phyloP scores from a whole-genome alignment of 1,284 basidiomycete genomes.

The Moniliella sp. region DNA sequence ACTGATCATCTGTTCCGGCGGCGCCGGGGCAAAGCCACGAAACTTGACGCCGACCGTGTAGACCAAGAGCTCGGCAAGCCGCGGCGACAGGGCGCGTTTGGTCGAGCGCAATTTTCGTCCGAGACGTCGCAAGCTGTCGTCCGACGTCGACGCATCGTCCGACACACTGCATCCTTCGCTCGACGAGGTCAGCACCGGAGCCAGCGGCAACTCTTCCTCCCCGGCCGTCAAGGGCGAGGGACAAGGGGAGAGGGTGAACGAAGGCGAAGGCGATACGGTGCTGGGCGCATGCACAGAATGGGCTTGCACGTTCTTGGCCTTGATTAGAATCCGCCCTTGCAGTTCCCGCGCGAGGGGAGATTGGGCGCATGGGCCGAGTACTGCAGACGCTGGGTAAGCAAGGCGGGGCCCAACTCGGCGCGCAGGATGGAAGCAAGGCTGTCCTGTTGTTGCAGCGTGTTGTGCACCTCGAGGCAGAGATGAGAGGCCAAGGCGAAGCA shows the following conservation, averaged over 20 bases:
- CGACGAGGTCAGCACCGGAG: neutral
- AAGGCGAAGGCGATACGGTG: no score
- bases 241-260: no score
- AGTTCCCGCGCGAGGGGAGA: conserved; percentile 67
- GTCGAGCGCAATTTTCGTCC: neutral
- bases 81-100: conserved; percentile 45
- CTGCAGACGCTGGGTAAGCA: conserved; percentile 34
- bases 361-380: conserved; percentile 33
- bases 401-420: conserved; percentile 53
- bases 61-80: conserved; percentile 56
- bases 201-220: neutral
- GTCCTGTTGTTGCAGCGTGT: conserved; percentile 59
- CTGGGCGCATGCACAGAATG: no score
- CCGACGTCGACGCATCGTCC: neutral
- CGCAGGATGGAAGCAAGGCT: conserved; percentile 56
- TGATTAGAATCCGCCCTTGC: conserved; percentile 59
- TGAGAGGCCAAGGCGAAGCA: conserved; percentile 73
- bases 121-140: neutral
- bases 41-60: conserved; percentile 93
- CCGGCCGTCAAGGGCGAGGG: conserved; percentile 1
- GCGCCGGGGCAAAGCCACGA: conserved; percentile 66
- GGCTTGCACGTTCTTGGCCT: conserved; percentile 37
- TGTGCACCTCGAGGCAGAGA: conserved; percentile 87
- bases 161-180: neutral
- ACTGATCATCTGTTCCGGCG: conserved; percentile 81